These are phyloP conservation scores for Penicillium parvum DNA, from an alignment of 495 filamentous ascomycete species.

Conservation along the genomic window DNA sequence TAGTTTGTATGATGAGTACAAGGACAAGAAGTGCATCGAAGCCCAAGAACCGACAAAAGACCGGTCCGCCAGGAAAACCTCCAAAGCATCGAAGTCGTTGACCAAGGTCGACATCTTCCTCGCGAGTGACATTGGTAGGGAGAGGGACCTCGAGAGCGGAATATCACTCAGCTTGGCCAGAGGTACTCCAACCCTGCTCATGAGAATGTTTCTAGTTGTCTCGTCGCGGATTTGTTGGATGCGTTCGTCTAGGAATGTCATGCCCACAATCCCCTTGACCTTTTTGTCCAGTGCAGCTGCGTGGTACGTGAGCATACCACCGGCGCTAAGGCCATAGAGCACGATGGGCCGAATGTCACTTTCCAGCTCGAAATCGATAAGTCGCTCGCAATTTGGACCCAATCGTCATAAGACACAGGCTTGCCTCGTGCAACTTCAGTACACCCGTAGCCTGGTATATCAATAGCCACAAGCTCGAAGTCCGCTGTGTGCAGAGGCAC, in stretches of 20 bases:
- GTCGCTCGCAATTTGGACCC: no score
- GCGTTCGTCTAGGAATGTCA: neutral
- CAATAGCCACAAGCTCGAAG: no score
- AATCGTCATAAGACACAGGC: no score
- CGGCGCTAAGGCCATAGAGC: neutral
- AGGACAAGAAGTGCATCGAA: neutral
- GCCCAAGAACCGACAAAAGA: neutral
- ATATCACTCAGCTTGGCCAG: no score
- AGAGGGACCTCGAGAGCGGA: neutral
- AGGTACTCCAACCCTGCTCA: no score
- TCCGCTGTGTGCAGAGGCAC: no score
- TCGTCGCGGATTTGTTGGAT: neutral
- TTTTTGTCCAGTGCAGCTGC: neutral
- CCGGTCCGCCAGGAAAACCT: neutral
- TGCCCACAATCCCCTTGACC: neutral
- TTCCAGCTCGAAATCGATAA: neutral
- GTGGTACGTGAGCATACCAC: neutral
- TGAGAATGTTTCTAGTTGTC: neutral
- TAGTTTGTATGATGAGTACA: neutral
- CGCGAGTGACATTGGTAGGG: neutral
- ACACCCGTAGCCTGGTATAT: no score
- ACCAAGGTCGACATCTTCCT: neutral
- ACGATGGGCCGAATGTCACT: neutral
- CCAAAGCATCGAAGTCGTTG: neutral
- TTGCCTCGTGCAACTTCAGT: no score